Evolutionary conservation across 306 rosid species (phyloP).

Genomic region (Trichosanthes cucumerina): DNA sequence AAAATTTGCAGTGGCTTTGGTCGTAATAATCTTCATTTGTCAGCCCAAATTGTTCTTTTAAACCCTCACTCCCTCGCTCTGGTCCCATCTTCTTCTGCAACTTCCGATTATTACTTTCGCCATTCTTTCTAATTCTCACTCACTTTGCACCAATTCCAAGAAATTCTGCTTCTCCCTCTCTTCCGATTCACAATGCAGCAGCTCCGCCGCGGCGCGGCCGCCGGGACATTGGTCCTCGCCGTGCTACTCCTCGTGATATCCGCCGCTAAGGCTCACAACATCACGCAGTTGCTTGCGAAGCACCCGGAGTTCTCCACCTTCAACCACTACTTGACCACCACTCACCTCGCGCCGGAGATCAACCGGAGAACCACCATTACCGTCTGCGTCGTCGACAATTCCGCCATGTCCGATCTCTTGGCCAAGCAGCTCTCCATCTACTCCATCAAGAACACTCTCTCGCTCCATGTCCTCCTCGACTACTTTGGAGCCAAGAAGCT

Average conservation of each 20-base stretch:
- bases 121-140: neutral
- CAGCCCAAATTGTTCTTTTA: neutral
- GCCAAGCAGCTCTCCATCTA: conserved; percentile 36
- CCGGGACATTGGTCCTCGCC: neutral
- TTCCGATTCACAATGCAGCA: neutral
- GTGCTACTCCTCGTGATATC: neutral
- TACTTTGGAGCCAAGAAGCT: conserved; percentile 88
- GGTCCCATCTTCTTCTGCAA: neutral
- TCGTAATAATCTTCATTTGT: neutral
- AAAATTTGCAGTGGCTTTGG: neutral
- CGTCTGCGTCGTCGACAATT: conserved; percentile 73
- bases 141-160: neutral
- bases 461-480: conserved; percentile 85
- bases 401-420: conserved; percentile 64
- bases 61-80: neutral
- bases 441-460: conserved; percentile 72
- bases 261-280: conserved; percentile 5
- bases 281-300: conserved; percentile 29
- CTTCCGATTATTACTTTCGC: neutral
- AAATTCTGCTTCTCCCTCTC: neutral
- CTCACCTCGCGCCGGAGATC: conserved; percentile 72
- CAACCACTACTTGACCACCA: conserved; percentile 58
- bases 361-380: conserved; percentile 58
- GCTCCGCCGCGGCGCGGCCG: neutral
- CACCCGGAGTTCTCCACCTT: conserved; percentile 74